Evolutionary conservation across 768 basidiomycete species (phyloP), one percentile per base, ranked within the genome.

Genomic region (Kwoniella europaea): DNA sequence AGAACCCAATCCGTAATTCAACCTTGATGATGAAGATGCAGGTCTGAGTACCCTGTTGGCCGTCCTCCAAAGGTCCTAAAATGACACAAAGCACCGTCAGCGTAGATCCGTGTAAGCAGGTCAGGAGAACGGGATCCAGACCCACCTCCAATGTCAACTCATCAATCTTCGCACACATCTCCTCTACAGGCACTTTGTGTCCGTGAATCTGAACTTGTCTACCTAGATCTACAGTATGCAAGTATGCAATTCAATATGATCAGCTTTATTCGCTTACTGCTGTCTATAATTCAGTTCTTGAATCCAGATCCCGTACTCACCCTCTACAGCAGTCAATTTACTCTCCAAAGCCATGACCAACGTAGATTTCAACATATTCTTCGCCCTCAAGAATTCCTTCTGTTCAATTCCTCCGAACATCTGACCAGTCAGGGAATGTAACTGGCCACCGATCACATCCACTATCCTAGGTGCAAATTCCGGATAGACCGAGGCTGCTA

Each of bases 291-390:
- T 18, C 35, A 35, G 35, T 35, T 35, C 35, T 35, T 57, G 63
- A 52, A 10, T 35, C 41, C 13, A 58, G 13, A 9, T 13, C 24
- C 20, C 24, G n/a, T 27, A 84, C 82, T 72, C 76, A 79, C 77
- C 84, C 15, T 91, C 88, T 5, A 81, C 82, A 57, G 79, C 80
- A 13, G 79, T 77, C 68, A 78, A 65, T 42, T 91, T 86, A 78
- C 92, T 93, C 85, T 97, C 94, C 56, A 98, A 84, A 2, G 93
- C 92, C 96, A 98, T 98, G 86, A 94, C 92, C 72, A 98, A 84
- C 60, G 90, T 91, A 24, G 91, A 91, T 83, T 93, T 93, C 72
- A 98, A 89, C 86, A 98, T 95, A 79, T 98, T 98, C 86, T 94
- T 94, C 50, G 96, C 95, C 68, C 96, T 87, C 68, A 86, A 86